These are phyloP conservation scores for Carex sylvatica DNA, from an alignment of 202 grass and related monocot species.

Conservation along the genomic window DNA sequence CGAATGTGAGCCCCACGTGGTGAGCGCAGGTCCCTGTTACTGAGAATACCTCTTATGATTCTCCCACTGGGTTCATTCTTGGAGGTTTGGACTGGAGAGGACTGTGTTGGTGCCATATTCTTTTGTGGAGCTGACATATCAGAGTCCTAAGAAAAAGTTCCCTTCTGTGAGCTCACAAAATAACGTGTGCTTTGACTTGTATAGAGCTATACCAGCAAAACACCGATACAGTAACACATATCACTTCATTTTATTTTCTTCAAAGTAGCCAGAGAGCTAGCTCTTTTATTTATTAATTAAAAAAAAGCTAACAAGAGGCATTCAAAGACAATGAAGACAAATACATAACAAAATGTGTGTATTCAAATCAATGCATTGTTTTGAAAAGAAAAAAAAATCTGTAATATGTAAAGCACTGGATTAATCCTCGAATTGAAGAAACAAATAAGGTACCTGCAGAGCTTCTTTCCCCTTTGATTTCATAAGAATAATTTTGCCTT, in stretches of 20 bases:
- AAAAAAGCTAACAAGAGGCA: neutral
- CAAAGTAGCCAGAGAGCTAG: neutral
- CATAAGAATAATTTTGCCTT: constrained; percentile 79
- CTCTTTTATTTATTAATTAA: constrained; percentile 1
- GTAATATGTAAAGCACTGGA: neutral
- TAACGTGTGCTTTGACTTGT: neutral
- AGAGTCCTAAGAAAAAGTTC: constrained; percentile 44
- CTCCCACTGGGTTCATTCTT: constrained; percentile 61
- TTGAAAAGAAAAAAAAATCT: neutral
- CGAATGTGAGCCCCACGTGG: constrained; percentile 45
- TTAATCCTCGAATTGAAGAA: neutral
- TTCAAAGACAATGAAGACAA: constrained; percentile 1
- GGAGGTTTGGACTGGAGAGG: constrained; percentile 36
- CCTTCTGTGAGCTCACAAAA: constrained; percentile 10
- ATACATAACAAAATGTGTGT: neutral
- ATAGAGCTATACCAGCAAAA: neutral
- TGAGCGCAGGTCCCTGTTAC: constrained; percentile 62
- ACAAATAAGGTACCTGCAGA: constrained; percentile 53
- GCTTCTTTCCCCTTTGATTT: constrained; percentile 73
- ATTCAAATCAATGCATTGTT: neutral
- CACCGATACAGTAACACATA: constrained; percentile 3
- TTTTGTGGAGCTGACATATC: constrained; percentile 45
- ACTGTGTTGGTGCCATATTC: constrained; percentile 36
- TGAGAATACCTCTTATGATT: constrained; percentile 72
- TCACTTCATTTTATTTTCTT: neutral